phyloP scores from a whole-genome alignment of 2,329 filamentous ascomycete genomes.

The Emmonsia crescens region DNA sequence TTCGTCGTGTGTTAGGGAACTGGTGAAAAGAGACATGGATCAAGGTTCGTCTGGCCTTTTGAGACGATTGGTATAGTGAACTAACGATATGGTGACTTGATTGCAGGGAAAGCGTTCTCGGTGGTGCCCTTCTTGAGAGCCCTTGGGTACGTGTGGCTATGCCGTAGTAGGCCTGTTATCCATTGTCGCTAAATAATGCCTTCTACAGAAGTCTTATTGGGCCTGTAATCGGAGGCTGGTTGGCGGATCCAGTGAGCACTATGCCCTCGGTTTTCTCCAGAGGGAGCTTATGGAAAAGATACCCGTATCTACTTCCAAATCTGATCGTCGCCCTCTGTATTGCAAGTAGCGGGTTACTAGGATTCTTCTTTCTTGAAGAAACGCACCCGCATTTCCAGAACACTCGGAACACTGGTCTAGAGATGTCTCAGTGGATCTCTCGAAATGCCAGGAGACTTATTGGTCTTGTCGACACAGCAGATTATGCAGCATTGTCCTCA shows the following conservation, averaged over 20 bases:
- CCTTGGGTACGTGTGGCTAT: conserved; percentile 4
- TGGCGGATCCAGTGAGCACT: conserved; percentile 7
- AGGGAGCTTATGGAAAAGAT: conserved; percentile 6
- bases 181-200: neutral
- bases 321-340: conserved; percentile 1
- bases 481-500: neutral
- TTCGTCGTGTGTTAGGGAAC: conserved; percentile 7
- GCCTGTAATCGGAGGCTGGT: conserved; percentile 6
- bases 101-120: conserved; percentile 7
- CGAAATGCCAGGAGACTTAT: neutral
- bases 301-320: conserved; percentile 9
- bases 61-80: neutral
- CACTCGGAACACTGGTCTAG: neutral
- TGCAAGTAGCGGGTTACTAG: neutral
- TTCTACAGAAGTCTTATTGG: conserved; percentile 5
- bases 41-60: neutral
- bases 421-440: neutral
- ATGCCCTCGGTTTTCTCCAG: conserved; percentile 3
- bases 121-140: conserved; percentile 9
- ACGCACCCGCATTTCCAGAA: conserved; percentile 6
- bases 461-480: neutral
- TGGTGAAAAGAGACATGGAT: conserved; percentile 4
- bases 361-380: conserved; percentile 7
- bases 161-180: neutral
- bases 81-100: neutral